Evolutionary conservation across 2,329 filamentous ascomycete genomes (phyloP), one percentile per base, ranked within the genome.

Genomic region (Myriosclerotinia scirpicola): DNA sequence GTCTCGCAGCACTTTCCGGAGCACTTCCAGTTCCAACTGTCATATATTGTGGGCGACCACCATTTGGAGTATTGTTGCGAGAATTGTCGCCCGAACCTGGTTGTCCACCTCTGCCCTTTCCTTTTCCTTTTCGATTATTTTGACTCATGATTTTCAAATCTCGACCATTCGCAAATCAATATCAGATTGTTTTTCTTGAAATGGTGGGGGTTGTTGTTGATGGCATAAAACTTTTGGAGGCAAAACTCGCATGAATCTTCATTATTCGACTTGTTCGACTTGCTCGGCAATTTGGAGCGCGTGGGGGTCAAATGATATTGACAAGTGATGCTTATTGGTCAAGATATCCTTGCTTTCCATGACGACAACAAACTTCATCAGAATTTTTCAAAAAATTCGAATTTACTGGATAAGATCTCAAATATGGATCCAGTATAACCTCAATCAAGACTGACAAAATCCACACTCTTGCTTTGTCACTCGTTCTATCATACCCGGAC

Each of bases 1-100:
- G 82, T 65, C 88, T 88, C 40, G 90, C 86, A 48, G 92, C 93
- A 76, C 92, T 91, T 75, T 92, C 88, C 26, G 93, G 93, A 30
- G 90, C 88, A 65, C 89, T 88, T 64, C 93, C 93, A 71, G 84
- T 87, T 67, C 94, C 94, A 61, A 97, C 91, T 6, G 92, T 96
- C 89, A 96, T 91, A 79, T 93, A 97, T 67, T 87, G 84, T 61
- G 90, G 90, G 69, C 73, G 75, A 68, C 67, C 65, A 52, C 38
- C 54, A 61, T 67, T 67, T 56, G 66, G 61, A 30, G 58, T 64
- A 40, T 58, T 46, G 30, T 40, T 40, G 36, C 5, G 34, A 42
- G 58, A 55, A 54, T 48, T 65, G 55, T 69, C 65, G 42, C 52
- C 70, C 4, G 70, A 69, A 26, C 67, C 68, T 30, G 71, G 56